phyloP scores from a whole-genome alignment of 495 filamentous ascomycete species.

The Aspergillus funiculosus region DNA sequence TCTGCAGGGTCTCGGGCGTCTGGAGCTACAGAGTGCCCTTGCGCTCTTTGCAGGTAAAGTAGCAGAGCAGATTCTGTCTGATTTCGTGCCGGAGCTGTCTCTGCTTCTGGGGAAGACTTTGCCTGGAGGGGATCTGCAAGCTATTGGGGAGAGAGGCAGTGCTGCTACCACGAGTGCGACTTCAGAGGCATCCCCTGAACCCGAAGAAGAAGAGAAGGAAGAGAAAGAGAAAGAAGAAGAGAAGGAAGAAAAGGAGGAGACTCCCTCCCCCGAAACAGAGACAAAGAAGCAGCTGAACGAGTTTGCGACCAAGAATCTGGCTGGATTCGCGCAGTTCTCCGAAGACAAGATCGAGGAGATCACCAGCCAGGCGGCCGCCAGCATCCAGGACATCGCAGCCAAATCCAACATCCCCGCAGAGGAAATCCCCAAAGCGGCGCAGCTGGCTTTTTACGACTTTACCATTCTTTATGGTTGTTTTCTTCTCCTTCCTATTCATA shows the following conservation, averaged over 20 bases:
- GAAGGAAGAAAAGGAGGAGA: no score
- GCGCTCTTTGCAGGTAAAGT: neutral
- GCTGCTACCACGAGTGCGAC: neutral
- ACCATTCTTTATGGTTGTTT: neutral
- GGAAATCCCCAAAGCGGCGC: conserved; percentile 1
- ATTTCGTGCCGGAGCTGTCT: neutral
- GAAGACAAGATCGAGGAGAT: neutral
- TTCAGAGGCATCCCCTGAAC: neutral
- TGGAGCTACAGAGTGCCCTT: neutral
- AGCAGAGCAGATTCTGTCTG: neutral
- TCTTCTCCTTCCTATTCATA: neutral
- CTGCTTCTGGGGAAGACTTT: neutral
- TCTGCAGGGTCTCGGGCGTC: neutral
- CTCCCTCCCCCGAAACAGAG: neutral
- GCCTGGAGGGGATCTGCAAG: no score
- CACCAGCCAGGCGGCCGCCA: neutral
- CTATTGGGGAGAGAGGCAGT: no score
- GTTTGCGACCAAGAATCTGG: neutral
- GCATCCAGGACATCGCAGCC: neutral
- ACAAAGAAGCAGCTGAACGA: conserved; percentile 1
- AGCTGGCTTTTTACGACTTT: conserved; percentile 1
- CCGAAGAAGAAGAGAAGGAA: neutral
- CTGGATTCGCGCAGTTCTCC: neutral
- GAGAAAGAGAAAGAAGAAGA: no score
- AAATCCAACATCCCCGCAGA: neutral